Evolutionary conservation across 2,329 filamentous ascomycete species (phyloP), one percentile per base, ranked within the genome.

Genomic region (Fusarium nygamai): DNA sequence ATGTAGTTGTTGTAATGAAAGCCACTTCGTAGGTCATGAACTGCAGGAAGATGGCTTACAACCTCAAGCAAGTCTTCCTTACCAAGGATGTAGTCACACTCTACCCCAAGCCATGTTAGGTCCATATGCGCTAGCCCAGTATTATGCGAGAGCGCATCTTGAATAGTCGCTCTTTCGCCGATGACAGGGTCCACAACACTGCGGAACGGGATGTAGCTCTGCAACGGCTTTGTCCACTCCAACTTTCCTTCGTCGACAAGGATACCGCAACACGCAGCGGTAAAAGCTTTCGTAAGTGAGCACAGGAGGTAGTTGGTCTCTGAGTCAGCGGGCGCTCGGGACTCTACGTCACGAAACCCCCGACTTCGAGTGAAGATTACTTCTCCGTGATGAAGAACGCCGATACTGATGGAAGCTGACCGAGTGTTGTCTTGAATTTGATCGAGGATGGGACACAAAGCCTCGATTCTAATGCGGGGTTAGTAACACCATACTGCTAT

Each of bases 1-100:
- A 57, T 57, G 16, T 43, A 57, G 38, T 57, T 43, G 8, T 43
- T 43, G 7, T 43, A 57, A 20, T 43, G 53, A 19, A 57, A 57
- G 10, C 53, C 38, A 3, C 27, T n/a, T 14, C 53, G 36, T 0
- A 57, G 5, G 5, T 57, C 53, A 10, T 57, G 24, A 2, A n/a
- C 53, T 5, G 38, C 27, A 31, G 53, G 36, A 1, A 57, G 27
- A 43, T 57, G 38, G 34, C 27, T 41, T 4, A 24, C 53, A 17
- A 57, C 27, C 2, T 24, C 20, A 2, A 43, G 36, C 3, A 57
- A 33, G 8, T 20, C 20, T 2, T 33, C 2, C 14, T 43, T 33
- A 2, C 14, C 17, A 29, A 43, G 22, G 5, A 57, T 38, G 3
- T 14, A 43, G 4, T 43, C 38, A 3, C 38, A 57, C 2, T 31